Percentiles rank a stretch among this genome's conserved stretches.
phyloP scores from a whole-genome alignment of 495 filamentous ascomycete species.

The Talaromyces nanjingensis region DNA sequence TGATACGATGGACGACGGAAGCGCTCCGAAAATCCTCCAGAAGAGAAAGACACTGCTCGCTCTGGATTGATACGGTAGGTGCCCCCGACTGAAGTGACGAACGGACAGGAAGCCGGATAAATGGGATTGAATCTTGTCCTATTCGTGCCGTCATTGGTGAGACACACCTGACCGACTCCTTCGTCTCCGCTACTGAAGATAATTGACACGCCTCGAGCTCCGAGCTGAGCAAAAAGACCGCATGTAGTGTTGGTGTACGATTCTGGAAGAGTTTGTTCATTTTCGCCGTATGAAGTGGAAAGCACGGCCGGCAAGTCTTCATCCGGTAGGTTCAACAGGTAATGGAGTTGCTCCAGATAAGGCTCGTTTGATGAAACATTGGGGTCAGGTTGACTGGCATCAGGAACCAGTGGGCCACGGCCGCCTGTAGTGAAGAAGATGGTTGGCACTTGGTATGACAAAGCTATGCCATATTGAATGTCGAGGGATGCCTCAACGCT shows the following conservation, averaged over 20 bases:
- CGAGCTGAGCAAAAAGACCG: constrained; percentile 64
- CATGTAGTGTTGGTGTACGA: constrained; percentile 60
- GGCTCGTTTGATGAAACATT: constrained; percentile 63
- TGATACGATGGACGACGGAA: constrained; percentile 63
- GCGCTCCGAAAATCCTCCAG: constrained; percentile 67
- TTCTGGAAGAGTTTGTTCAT: constrained; percentile 49
- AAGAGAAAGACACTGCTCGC: constrained; percentile 49
- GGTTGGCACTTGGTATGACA: constrained; percentile 43
- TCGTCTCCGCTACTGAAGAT: constrained; percentile 70
- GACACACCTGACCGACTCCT: constrained; percentile 53
- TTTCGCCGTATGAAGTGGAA: constrained; percentile 60
- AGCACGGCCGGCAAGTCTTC: constrained; percentile 64
- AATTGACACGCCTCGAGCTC: constrained; percentile 64
- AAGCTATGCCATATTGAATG: constrained; percentile 58
- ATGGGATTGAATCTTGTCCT: constrained; percentile 54
- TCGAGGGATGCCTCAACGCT: constrained; percentile 69
- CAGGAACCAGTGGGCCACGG: constrained; percentile 48
- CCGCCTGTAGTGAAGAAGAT: constrained; percentile 64
- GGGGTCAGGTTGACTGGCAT: constrained; percentile 35
- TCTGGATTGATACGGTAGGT: constrained; percentile 49
- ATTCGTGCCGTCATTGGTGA: constrained; percentile 58
- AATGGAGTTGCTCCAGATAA: constrained; percentile 72
- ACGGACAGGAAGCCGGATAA: constrained; percentile 77
- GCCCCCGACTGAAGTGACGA: constrained; percentile 70
- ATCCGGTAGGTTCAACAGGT: constrained; percentile 54